Evolutionary conservation across 257 asterid species (phyloP).

Genomic region (Anisodus tanguticus): DNA sequence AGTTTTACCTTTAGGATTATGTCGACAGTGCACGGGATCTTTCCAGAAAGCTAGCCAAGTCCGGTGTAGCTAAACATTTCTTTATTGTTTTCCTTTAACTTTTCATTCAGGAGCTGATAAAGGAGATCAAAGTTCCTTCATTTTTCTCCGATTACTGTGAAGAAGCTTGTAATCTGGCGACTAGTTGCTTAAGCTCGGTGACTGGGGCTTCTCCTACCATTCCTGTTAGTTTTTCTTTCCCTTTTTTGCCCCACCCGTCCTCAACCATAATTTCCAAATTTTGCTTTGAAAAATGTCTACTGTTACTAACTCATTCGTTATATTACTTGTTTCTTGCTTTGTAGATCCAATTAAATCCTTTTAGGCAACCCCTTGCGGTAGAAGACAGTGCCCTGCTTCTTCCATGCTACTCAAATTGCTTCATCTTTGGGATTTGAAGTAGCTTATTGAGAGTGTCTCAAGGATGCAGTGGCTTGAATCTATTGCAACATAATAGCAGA

Average conservation of each 20-base stretch:
- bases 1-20: background rate
- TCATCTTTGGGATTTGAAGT: slow-evolving; percentile 70
- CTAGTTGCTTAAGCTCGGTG: slow-evolving; percentile 59
- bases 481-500: background rate
- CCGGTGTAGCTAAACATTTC: background rate
- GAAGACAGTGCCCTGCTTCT: slow-evolving; percentile 70
- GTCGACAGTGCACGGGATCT: background rate
- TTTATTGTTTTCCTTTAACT: background rate
- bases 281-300: background rate
- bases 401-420: slow-evolving; percentile 92
- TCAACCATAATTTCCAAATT: background rate
- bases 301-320: background rate
- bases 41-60: background rate
- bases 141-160: slow-evolving; percentile 92
- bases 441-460: background rate
- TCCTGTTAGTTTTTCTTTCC: slow-evolving; percentile 47
- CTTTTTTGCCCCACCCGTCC: background rate
- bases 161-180: slow-evolving; percentile 84
- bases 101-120: slow-evolving; percentile 59
- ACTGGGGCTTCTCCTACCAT: slow-evolving; percentile 56
- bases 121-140: slow-evolving; percentile 67
- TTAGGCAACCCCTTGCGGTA: slow-evolving; percentile 83
- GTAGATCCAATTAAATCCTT: slow-evolving; percentile 89
- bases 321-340: background rate
- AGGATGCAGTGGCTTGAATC: background rate